Conservation (phyloP, 352 stramenopile species). For the Pythium sp. region DNA sequence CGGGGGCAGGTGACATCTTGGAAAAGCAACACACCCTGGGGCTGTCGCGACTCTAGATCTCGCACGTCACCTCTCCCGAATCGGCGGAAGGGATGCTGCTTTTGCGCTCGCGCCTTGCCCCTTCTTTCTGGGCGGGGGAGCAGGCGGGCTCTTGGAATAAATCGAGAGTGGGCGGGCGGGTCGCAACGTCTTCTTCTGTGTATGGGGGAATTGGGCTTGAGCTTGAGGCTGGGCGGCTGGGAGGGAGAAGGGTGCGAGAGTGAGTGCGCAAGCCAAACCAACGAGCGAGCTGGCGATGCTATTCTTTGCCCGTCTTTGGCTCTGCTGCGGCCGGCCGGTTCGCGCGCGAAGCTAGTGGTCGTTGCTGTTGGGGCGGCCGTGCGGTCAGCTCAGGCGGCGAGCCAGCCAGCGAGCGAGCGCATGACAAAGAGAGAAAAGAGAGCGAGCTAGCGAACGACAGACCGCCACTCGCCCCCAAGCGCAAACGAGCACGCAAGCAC, state of each 20-base stretch:
- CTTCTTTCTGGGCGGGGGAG: constrained; percentile 5
- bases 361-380: constrained; percentile 1
- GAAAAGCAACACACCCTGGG: neutral
- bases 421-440: constrained; percentile 11
- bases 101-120: neutral
- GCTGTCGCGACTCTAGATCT: neutral
- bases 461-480: neutral
- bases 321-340: constrained; percentile 1
- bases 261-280: constrained; percentile 1
- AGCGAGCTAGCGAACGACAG: neutral
- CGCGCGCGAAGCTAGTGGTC: constrained; percentile 10
- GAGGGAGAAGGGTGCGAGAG: neutral
- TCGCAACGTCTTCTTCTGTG: constrained; percentile 8
- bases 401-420: neutral
- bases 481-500: neutral
- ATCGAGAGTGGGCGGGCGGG: neutral
- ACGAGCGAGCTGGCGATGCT: constrained; percentile 8
- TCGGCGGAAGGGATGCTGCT: constrained; percentile 1
- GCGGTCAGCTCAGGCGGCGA: constrained; percentile 1
- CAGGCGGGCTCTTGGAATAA: constrained; percentile 2
- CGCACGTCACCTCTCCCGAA: neutral
- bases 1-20: neutral
- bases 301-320: constrained; percentile 12
- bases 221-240: neutral
- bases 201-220: constrained; percentile 4